Base-by-base conservation (phyloP, 768 basidiomycete genomes). In the Mycena kentingensis region DNA sequence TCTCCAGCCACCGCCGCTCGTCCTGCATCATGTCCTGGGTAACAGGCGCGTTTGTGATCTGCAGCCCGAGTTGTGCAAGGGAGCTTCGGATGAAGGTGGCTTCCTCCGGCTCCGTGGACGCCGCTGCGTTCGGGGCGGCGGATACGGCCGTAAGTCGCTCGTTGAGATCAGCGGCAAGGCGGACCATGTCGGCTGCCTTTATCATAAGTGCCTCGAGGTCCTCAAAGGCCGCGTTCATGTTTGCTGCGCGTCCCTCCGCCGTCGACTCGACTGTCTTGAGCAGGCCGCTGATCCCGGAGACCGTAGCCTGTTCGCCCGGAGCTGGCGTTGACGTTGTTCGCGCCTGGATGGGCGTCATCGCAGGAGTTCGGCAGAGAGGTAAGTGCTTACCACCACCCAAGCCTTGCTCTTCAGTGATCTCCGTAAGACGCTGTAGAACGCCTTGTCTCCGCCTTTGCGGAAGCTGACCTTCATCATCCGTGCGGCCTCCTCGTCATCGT, bases 181-280 rank as follows among this genome's bases (percentile, higher is more conserved):
- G 81, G 51, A 95, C 94, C 85, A 98, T 96, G 60, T 95, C 93
- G 58, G 84, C 87, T 1, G 94, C 93, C 65, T 95, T 90, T 42
- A 87, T 76, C 88, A 90, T 94, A 39, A 98, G 71, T 0, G 87
- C 88, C 65, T 98, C 93, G 28, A 98, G 79, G 63, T 98, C 97
- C 58, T 84, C 77, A 27, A 98, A 76, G 0, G 93, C 90, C 57
- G 85, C 83, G 22, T 78, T 77, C 72, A 98, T 81, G 57, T 85
- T 77, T 7, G 78, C 79, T 38, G 84, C 79, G 15, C 84, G 76
- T 4, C 77, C 79, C 60, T 85, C 79, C 1, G 84, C 81, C 8
- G 84, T 82, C 13, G 78, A 74, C 66, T 90, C 84, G 35, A 94
- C 89, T 2, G 76, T 81, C 51, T 82, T 83, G 41, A 98, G 70